These are phyloP conservation scores for Exophiala dermatitidis DNA, from an alignment of 2,329 filamentous ascomycete genomes.

Conservation along the genomic window DNA sequence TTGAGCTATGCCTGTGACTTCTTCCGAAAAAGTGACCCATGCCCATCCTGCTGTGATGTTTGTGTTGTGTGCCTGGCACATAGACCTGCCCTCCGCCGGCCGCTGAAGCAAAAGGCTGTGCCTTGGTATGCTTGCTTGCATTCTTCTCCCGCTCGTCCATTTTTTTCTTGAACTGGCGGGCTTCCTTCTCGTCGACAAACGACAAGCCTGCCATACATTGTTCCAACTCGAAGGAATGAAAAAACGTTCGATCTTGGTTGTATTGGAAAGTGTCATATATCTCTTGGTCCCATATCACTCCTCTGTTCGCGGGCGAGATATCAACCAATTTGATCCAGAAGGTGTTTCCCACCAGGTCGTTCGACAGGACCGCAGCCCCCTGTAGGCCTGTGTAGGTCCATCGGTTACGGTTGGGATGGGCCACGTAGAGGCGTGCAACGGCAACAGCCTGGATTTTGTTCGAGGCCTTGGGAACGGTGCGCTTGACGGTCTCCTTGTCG, in stretches of 20 bases:
- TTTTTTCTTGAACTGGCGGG: conserved; percentile 94
- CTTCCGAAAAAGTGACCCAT: conserved; percentile 44
- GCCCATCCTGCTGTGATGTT: conserved; percentile 44
- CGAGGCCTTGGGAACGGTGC: conserved; percentile 81
- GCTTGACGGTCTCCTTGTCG: conserved; percentile 94
- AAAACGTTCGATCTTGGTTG: conserved; percentile 95
- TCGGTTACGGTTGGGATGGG: conserved; percentile 74
- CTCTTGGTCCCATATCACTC: conserved; percentile 95
- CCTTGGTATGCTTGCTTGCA: conserved; percentile 76
- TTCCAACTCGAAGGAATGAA: conserved; percentile 94
- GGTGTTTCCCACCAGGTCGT: conserved; percentile 89
- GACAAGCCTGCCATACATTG: conserved; percentile 83
- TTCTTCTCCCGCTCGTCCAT: conserved; percentile 95
- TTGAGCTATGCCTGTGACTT: conserved; percentile 44
- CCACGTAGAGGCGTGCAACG: conserved; percentile 87
- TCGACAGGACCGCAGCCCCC: conserved; percentile 82
- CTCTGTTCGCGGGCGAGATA: conserved; percentile 71
- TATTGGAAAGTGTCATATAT: conserved; percentile 93
- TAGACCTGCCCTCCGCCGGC: conserved; percentile 44
- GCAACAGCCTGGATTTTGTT: conserved; percentile 98
- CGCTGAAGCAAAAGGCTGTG: conserved; percentile 60
- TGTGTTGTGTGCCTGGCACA: conserved; percentile 35
- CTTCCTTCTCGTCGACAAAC: conserved; percentile 95
- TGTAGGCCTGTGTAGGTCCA: conserved; percentile 95
- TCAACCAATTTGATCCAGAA: conserved; percentile 98